Percentiles rank a stretch among this genome's conserved stretches.
phyloP scores from a whole-genome alignment of 1,139 yeast species.

The Geotrichum candidum region DNA sequence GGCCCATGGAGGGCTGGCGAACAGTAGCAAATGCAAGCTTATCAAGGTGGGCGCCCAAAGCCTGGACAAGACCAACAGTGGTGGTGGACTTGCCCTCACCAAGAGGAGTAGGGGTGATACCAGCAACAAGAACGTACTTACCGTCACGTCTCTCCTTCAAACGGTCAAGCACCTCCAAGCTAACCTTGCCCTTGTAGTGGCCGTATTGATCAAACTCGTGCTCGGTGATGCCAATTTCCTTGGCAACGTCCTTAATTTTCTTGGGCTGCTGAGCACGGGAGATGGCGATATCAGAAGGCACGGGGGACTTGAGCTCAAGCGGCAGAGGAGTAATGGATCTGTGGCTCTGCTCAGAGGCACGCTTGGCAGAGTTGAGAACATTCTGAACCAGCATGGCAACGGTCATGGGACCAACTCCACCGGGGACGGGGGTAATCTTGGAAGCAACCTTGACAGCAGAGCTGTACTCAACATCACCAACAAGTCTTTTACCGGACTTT shows the following conservation, averaged over 20 bases:
- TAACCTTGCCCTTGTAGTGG: conserved; percentile 84
- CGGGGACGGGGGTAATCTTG: conserved; percentile 95
- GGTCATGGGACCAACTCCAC: conserved; percentile 99
- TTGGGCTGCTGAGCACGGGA: conserved; percentile 87
- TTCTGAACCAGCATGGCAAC: conserved; percentile 91
- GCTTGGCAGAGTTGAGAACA: conserved; percentile 74
- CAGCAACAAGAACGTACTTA: conserved; percentile 87
- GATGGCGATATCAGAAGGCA: conserved; percentile 90
- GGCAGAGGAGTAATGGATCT: conserved; percentile 50
- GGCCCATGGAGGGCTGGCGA: conserved; percentile 98
- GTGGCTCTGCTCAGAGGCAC: conserved; percentile 30
- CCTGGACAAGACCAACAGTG: conserved; percentile 95
- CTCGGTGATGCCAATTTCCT: conserved; percentile 75
- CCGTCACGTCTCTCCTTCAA: conserved; percentile 64
- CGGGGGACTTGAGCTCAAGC: conserved; percentile 68
- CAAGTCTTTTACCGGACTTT: conserved; percentile 79
- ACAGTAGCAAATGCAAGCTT: conserved; percentile 90
- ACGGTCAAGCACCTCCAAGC: conserved; percentile 67
- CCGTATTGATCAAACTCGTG: conserved; percentile 88
- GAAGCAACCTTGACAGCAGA: conserved; percentile 62
- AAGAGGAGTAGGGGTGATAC: conserved; percentile 96
- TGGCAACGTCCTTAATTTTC: conserved; percentile 69
- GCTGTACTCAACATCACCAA: conserved; percentile 88
- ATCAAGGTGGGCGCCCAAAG: conserved; percentile 89
- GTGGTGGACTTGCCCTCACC: conserved; percentile 99